These are phyloP conservation scores for Gaeumannomyces sp. DNA, from an alignment of 2,329 filamentous ascomycete genomes.

Conservation along the genomic window DNA sequence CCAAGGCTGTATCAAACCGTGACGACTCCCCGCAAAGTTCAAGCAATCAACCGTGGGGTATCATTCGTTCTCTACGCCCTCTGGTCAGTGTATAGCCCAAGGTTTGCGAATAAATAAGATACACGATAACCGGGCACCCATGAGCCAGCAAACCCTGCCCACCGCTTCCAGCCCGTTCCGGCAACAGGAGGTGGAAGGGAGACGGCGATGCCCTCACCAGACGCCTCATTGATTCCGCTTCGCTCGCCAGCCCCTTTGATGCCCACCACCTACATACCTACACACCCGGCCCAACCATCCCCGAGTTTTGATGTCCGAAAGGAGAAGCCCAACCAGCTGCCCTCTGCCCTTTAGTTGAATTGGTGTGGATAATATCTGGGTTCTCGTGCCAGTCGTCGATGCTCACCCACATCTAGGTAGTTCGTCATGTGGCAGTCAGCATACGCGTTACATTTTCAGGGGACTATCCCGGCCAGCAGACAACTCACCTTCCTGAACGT, in stretches of 20 bases:
- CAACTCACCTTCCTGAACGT: constrained; percentile 88
- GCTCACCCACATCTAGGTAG: constrained; percentile 99
- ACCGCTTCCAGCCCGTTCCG: neutral
- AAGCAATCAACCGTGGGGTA: constrained; percentile 25
- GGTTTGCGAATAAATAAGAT: neutral
- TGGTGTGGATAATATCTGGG: constrained; percentile 96
- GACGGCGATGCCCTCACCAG: too few relatives aligned
- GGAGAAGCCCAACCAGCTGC: too few relatives aligned
- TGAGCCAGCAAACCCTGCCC: neutral
- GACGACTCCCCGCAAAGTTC: too few relatives aligned
- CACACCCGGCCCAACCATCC: too few relatives aligned
- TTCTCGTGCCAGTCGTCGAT: constrained; percentile 99
- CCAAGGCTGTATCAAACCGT: too few relatives aligned
- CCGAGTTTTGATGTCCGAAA: too few relatives aligned
- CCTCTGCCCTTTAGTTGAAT: constrained; percentile 62
- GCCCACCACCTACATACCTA: too few relatives aligned
- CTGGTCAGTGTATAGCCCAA: neutral
- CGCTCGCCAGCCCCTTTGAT: too few relatives aligned
- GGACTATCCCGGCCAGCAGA: neutral
- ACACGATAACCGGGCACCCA: neutral
- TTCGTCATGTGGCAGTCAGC: neutral
- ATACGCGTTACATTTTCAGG: neutral
- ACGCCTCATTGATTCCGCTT: too few relatives aligned
- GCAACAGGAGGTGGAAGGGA: too few relatives aligned
- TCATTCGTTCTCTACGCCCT: constrained; percentile 25